Percentiles rank a stretch among this genome's conserved stretches.
Evolutionary conservation across 1,139 yeast species (phyloP).

Genomic region (Geotrichum histeridarum): DNA sequence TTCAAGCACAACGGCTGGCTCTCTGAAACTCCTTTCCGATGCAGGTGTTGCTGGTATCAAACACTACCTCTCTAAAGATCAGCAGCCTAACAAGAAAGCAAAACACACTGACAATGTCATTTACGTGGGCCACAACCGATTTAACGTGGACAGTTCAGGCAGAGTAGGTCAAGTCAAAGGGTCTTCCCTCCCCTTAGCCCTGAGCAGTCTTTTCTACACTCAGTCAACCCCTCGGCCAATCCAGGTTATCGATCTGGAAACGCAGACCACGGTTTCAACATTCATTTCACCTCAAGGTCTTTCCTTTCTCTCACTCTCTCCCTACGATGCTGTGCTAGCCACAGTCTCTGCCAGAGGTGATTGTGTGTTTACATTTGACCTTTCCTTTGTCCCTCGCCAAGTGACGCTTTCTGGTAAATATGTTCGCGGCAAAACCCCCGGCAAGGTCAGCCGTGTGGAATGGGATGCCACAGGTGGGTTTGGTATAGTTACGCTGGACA

Average conservation of each 20-base stretch:
- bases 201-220: slow-evolving; percentile 23
- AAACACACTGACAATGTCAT: slow-evolving; percentile 11
- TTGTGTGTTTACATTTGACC: slow-evolving; percentile 59
- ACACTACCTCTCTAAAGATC: slow-evolving; percentile 25
- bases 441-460: slow-evolving; percentile 48
- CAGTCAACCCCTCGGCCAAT: slow-evolving; percentile 19
- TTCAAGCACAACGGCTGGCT: slow-evolving; percentile 32
- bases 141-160: slow-evolving; percentile 13
- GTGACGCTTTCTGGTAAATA: slow-evolving; percentile 56
- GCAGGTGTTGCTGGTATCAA: slow-evolving; percentile 31
- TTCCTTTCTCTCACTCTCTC: slow-evolving; percentile 56
- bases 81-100: slow-evolving; percentile 9
- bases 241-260: slow-evolving; percentile 46
- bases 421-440: slow-evolving; percentile 59
- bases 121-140: slow-evolving; percentile 13
- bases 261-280: slow-evolving; percentile 44
- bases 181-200: slow-evolving; percentile 13
- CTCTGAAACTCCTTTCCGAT: slow-evolving; percentile 30
- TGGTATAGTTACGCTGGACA: slow-evolving; percentile 51
- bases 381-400: slow-evolving; percentile 48
- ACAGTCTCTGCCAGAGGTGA: slow-evolving; percentile 61
- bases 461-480: slow-evolving; percentile 51
- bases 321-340: slow-evolving; percentile 55
- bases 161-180: neutral
- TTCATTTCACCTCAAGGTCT: slow-evolving; percentile 62